Evolutionary conservation across 192 early-diverging fungal genomes (phyloP).

Genomic region (Rhizoclosmatium globosum): DNA sequence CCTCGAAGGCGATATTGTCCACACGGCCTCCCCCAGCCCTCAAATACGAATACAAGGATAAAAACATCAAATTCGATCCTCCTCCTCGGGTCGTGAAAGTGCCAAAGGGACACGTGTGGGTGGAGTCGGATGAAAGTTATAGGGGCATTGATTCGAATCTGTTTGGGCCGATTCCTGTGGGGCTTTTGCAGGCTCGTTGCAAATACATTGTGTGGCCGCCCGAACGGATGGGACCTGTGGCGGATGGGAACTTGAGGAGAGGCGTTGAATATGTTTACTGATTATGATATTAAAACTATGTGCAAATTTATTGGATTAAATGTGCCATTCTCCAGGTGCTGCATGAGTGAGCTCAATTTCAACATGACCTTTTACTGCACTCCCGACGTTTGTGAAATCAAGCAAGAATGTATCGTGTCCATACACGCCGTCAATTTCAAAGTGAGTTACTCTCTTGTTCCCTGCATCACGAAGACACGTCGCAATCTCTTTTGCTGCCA

Average conservation of each 20-base stretch:
- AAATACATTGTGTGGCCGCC: constrained; percentile 38
- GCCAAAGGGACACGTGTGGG: constrained; percentile 43
- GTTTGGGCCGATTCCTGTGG: constrained; percentile 48
- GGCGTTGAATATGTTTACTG: neutral
- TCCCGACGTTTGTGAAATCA: constrained; percentile 87
- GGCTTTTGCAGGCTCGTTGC: constrained; percentile 28
- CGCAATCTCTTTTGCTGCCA: constrained; percentile 97
- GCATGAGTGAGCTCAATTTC: constrained; percentile 39
- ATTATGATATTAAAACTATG: neutral
- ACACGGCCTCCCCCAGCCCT: constrained; percentile 27
- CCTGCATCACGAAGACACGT: constrained; percentile 81
- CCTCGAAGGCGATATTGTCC: constrained; percentile 78
- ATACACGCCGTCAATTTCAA: constrained; percentile 95
- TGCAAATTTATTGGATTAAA: neutral
- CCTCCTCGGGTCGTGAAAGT: constrained; percentile 25
- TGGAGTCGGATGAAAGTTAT: constrained; percentile 43
- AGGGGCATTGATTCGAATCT: constrained; percentile 38
- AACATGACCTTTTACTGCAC: constrained; percentile 88
- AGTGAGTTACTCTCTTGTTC: constrained; percentile 92
- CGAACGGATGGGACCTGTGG: constrained; percentile 19
- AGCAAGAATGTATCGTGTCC: constrained; percentile 98
- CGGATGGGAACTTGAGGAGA: neutral
- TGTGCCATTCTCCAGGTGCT: constrained; percentile 12
- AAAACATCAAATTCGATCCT: neutral
- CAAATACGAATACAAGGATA: constrained; percentile 17